Conservation (phyloP, 306 rosid genomes). For the Mucuna pruriens region DNA sequence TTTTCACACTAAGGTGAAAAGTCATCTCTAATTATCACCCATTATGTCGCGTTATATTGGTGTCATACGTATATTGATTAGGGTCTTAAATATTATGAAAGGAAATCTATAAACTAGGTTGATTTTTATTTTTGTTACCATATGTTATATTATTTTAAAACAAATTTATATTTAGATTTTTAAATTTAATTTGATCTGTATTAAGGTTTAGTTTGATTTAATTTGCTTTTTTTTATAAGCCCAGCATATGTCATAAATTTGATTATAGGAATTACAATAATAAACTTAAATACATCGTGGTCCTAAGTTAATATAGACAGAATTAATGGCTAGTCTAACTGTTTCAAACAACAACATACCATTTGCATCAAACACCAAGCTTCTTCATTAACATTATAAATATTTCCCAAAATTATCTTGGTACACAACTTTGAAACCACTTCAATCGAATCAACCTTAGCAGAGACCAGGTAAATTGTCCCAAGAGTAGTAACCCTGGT, state of each 20-base stretch:
- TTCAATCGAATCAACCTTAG: conserved; percentile 38
- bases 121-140: no score
- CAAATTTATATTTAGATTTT: neutral
- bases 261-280: neutral
- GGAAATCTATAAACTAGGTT: neutral
- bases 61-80: no score
- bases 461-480: conserved; percentile 75
- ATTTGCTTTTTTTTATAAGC: neutral
- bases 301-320: conserved; percentile 6
- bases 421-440: conserved; percentile 15
- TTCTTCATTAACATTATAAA: neutral
- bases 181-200: neutral
- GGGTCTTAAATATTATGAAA: no score
- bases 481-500: conserved; percentile 60
- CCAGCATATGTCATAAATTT: neutral
- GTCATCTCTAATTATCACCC: no score
- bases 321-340: neutral
- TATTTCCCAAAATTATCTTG: conserved; percentile 17
- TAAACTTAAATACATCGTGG: neutral
- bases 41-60: no score
- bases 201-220: neutral
- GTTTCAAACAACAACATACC: neutral
- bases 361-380: conserved; percentile 11
- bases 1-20: no score
- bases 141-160: no score